Evolutionary conservation across 202 grass and related monocot species (phyloP).

Genomic region (Panicum virgatum): DNA sequence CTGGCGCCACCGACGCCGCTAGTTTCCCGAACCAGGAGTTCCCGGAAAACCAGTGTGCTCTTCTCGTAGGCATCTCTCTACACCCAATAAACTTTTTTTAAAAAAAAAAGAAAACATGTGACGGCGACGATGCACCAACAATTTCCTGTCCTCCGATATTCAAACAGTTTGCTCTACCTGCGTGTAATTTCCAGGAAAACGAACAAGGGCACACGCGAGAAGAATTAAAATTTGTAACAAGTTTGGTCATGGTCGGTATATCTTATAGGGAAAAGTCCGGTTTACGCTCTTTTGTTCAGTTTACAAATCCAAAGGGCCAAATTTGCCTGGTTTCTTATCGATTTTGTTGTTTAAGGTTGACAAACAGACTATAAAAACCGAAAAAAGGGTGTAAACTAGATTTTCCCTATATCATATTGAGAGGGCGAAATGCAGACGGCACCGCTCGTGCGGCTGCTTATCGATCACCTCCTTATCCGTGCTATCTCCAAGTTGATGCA

Average conservation of each 20-base stretch:
- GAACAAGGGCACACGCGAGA: neutral
- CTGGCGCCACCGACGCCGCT: neutral
- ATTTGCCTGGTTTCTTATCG: too few species aligned
- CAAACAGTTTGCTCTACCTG: neutral
- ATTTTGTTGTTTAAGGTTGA: too few species aligned
- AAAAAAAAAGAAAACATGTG: neutral
- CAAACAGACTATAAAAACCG: too few species aligned
- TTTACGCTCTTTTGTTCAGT: too few species aligned
- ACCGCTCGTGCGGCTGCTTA: neutral
- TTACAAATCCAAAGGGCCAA: too few species aligned
- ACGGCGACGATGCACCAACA: neutral
- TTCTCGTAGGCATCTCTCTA: neutral
- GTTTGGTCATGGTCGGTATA: neutral
- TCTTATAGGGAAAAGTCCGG: too few species aligned
- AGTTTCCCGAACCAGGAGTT: neutral
- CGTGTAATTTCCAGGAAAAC: neutral
- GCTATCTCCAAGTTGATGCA: neutral
- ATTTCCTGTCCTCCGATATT: neutral
- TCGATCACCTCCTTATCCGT: neutral
- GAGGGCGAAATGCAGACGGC: conserved; percentile 20
- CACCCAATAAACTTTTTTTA: too few species aligned
- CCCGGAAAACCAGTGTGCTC: neutral
- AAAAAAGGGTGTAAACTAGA: too few species aligned
- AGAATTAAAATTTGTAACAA: neutral
- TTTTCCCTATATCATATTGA: too few species aligned